Conservation (phyloP, 2,329 filamentous ascomycete genomes). For the Myriosclerotinia duriaeana region DNA sequence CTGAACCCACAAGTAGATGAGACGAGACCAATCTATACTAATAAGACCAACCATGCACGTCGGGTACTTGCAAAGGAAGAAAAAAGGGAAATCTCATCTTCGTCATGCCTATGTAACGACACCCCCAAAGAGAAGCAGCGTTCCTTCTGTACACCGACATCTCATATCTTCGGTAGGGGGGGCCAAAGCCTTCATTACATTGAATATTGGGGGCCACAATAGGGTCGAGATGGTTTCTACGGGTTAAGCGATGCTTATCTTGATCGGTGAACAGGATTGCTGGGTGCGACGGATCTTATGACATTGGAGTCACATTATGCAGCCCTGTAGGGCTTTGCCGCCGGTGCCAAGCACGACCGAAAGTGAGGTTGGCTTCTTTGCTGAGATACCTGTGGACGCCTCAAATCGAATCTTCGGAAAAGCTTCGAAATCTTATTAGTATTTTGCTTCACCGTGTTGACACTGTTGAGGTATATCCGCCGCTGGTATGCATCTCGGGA, state of each 20-base stretch:
- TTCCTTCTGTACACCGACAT: constrained; percentile 18
- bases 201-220: constrained; percentile 12
- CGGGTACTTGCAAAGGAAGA: constrained; percentile 13
- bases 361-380: not conserved
- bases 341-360: not conserved
- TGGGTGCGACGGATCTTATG: constrained; percentile 12
- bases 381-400: not conserved
- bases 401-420: not conserved
- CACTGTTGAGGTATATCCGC: constrained; percentile 1
- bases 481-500: not conserved
- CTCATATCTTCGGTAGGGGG: constrained; percentile 2
- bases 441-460: constrained; percentile 21
- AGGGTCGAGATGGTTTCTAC: not conserved
- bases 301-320: constrained; percentile 23
- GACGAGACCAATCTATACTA: constrained; percentile 5
- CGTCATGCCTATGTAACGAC: not conserved
- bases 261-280: constrained; percentile 18
- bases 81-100: not conserved
- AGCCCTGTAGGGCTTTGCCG: constrained; percentile 16
- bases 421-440: constrained; percentile 1
- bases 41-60: constrained; percentile 4
- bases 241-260: constrained; percentile 21
- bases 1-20: not conserved
- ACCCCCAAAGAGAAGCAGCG: not conserved
- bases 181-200: constrained; percentile 16